phyloP scores from a whole-genome alignment of 139 green algal genomes.

The Chlamydomonas sp. region DNA sequence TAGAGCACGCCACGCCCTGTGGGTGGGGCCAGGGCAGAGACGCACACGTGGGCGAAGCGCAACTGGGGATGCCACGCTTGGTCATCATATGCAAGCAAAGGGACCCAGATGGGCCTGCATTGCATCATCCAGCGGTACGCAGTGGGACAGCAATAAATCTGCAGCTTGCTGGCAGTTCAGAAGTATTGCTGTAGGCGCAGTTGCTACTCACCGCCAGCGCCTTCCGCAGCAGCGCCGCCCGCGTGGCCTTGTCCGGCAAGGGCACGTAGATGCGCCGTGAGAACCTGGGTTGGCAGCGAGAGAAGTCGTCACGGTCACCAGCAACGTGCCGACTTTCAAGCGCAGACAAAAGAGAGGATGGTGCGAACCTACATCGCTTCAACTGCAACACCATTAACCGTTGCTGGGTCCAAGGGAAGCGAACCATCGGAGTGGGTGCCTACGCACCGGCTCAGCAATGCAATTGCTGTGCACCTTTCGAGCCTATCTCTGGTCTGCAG shows the following conservation, averaged over 20 bases:
- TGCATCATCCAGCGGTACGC: no score
- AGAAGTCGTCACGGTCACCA: neutral
- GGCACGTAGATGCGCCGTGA: slow-evolving; percentile 60
- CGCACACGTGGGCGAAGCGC: neutral
- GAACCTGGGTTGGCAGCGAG: slow-evolving; percentile 30
- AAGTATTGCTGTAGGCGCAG: no score
- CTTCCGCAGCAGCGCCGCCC: slow-evolving; percentile 39
- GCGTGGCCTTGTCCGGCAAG: slow-evolving; percentile 50
- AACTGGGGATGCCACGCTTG: neutral
- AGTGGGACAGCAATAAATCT: no score
- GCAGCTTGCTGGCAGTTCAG: no score
- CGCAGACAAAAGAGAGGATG: no score
- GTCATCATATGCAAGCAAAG: neutral
- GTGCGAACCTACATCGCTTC: no score
- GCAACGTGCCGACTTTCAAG: neutral
- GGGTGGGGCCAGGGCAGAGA: neutral
- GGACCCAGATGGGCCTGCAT: neutral
- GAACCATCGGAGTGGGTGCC: no score
- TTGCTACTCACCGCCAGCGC: slow-evolving; percentile 32
- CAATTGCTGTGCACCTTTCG: neutral
- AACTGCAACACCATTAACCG: no score
- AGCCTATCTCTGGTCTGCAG: neutral
- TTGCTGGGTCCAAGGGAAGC: no score
- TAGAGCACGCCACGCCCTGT: slow-evolving; percentile 24
- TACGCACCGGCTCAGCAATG: neutral